These are phyloP conservation scores for Metschnikowia reukaufii DNA, from an alignment of 805 yeast genomes.

Conservation along the genomic window DNA sequence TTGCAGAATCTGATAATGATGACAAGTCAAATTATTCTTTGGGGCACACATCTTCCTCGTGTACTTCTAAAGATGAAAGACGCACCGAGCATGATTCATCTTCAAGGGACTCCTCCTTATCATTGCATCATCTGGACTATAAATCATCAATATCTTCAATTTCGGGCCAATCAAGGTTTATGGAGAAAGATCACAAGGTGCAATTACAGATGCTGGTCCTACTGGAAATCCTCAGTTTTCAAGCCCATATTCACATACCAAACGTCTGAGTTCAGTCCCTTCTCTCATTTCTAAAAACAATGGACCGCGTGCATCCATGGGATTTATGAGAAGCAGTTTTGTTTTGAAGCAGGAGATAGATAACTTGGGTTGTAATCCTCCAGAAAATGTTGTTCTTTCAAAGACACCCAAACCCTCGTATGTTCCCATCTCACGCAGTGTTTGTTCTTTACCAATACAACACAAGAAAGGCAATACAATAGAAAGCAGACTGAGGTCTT, in stretches of 20 bases:
- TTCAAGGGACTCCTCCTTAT: constrained; percentile 35
- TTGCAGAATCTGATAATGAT: constrained; percentile 34
- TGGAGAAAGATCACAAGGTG: constrained; percentile 9
- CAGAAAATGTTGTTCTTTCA: constrained; percentile 31
- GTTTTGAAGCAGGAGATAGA: constrained; percentile 43
- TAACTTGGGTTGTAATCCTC: constrained; percentile 29
- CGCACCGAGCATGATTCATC: constrained; percentile 8
- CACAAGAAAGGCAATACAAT: constrained; percentile 5
- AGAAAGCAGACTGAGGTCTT: no score
- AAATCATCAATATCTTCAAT: constrained; percentile 39
- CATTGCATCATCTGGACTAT: constrained; percentile 40
- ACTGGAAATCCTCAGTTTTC: constrained; percentile 9
- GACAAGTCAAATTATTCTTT: constrained; percentile 18
- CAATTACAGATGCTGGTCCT: constrained; percentile 19
- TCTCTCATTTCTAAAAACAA: constrained; percentile 12
- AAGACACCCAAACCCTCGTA: not conserved
- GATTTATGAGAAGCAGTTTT: constrained; percentile 45
- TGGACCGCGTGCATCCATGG: constrained; percentile 36
- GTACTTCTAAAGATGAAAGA: constrained; percentile 28
- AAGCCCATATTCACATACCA: constrained; percentile 13
- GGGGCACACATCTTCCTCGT: constrained; percentile 28
- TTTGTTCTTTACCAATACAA: constrained; percentile 6
- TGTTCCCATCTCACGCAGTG: constrained; percentile 5
- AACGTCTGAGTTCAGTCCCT: constrained; percentile 18
- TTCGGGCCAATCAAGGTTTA: constrained; percentile 19